Base-by-base conservation (phyloP, 2,329 filamentous ascomycete genomes). In the Xylariaceae sp. region DNA sequence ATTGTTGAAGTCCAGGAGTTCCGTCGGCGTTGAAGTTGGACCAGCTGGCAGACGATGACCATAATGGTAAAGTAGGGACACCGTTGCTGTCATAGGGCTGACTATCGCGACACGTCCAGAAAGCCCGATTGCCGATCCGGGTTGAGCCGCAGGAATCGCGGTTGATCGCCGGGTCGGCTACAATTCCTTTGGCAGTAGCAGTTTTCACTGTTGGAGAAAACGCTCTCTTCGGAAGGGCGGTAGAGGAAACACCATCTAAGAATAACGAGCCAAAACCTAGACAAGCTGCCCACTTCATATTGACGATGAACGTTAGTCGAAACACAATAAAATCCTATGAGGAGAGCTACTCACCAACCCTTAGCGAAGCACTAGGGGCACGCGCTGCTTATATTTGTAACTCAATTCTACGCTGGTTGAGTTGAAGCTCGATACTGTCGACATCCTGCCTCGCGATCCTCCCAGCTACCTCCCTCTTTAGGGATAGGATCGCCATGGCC, bases 181-280 rank as follows among this genome's bases (percentile, higher is more conserved):
- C 56, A 62, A 68, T 57, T 54, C 67, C 54, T 52, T 64, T 26
- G 56, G 71, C 39, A 49, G 68, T 54, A 61, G 67, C 66, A 49
- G 17, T 58, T 28, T 51, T 57, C 4, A 64, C 60, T n/a, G 56
- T 62, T 31, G 62, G 62, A 2, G 45, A 53, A 21, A 56, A 54
- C 17, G 53, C 53, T 36, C 57, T 44, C 41, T 48, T 58, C 6
- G 39, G 6, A 23, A 58, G 6, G 11, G 6, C 16, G 1, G 49
- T 11, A 34, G 53, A 50, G 12, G 39, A 57, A 19, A 50, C 53
- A 14, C 50, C 50, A 12, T 43, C 45, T 6, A 55, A 14, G 16
- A 60, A 23, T 39, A 60, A 53, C 2, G 46, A 60, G 21, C 29
- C 16, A 28, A 57, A 14, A 44, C 52, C 21, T 11, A 62, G 31